Conservation (phyloP, 2,329 filamentous ascomycete genomes). For the Gnomoniopsis smithogilvyi region DNA sequence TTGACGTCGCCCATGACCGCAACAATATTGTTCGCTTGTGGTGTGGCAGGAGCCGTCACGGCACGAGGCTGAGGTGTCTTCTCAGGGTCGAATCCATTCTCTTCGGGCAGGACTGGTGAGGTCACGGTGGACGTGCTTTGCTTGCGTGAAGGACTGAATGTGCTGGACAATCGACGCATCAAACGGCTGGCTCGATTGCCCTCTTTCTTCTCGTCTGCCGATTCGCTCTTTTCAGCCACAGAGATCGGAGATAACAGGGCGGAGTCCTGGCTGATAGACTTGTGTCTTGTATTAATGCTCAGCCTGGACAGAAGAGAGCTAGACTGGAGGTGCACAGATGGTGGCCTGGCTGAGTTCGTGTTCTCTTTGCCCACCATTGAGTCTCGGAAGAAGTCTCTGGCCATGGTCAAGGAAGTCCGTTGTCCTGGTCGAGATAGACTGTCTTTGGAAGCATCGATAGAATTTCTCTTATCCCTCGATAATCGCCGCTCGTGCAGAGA, state of each 20-base stretch:
- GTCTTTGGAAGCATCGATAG: slow-evolving; percentile 16
- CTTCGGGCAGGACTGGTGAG: slow-evolving; percentile 50
- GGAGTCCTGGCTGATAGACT: slow-evolving; percentile 47
- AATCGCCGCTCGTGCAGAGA: slow-evolving; percentile 46
- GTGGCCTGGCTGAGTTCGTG: slow-evolving; percentile 32
- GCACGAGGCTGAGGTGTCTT: slow-evolving; percentile 8
- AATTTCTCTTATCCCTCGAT: slow-evolving; percentile 36
- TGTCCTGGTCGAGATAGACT: slow-evolving; percentile 35
- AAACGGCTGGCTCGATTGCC: slow-evolving; percentile 51
- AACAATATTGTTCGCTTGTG: slow-evolving; percentile 40
- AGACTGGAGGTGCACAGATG: slow-evolving; percentile 41
- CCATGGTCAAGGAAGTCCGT: slow-evolving; percentile 57
- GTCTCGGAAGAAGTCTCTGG: slow-evolving; percentile 57
- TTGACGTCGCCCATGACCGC: slow-evolving; percentile 86
- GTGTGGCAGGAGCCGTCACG: slow-evolving; percentile 20
- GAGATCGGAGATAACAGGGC: slow-evolving; percentile 38
- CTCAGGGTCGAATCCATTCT: slow-evolving; percentile 36
- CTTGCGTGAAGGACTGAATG: slow-evolving; percentile 47
- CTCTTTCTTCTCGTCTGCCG: slow-evolving; percentile 40
- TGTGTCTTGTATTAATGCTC: slow-evolving; percentile 62
- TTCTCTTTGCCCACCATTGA: slow-evolving; percentile 41
- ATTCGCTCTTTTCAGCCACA: slow-evolving; percentile 42
- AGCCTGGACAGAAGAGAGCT: slow-evolving; percentile 55
- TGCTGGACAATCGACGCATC: slow-evolving; percentile 56
- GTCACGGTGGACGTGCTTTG: slow-evolving; percentile 36